These are phyloP conservation scores for Pichia phayaonensis DNA, from an alignment of 805 yeast species.

Conservation along the genomic window DNA sequence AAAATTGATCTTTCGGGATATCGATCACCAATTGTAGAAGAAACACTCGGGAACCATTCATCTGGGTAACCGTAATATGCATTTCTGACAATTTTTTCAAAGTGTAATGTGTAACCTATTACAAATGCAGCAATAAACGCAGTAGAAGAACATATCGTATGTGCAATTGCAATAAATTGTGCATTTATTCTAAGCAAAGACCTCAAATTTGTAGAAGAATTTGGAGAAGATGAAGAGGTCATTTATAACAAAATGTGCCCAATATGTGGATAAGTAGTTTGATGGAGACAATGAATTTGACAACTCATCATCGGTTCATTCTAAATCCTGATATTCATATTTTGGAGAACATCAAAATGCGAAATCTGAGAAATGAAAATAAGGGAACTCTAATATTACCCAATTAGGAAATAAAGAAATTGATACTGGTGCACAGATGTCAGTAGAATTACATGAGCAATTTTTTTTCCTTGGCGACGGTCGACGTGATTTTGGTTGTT, in stretches of 20 bases:
- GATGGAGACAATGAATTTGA: neutral
- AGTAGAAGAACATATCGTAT: constrained; percentile 59
- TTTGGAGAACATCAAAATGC: neutral
- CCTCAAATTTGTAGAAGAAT: neutral
- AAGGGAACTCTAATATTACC: neutral
- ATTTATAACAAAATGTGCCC: neutral
- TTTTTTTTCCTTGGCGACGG: neutral
- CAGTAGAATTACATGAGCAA: neutral
- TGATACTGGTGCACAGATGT: neutral
- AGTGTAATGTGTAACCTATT: constrained; percentile 74
- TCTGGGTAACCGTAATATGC: constrained; percentile 88
- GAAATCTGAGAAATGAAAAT: no score
- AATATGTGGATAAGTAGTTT: neutral
- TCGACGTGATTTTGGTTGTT: neutral
- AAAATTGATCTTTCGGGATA: constrained; percentile 93
- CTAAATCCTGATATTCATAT: neutral
- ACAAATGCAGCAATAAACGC: constrained; percentile 72
- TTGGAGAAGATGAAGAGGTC: neutral
- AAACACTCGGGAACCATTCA: constrained; percentile 97
- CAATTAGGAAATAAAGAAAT: neutral
- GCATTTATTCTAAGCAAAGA: constrained; percentile 43
- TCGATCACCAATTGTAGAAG: constrained; percentile 94
- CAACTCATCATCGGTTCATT: neutral
- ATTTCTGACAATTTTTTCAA: constrained; percentile 79
- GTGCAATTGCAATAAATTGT: constrained; percentile 59